These are phyloP conservation scores for Wickerhamomyces chambardii DNA, from an alignment of 805 yeast genomes.

Conservation along the genomic window DNA sequence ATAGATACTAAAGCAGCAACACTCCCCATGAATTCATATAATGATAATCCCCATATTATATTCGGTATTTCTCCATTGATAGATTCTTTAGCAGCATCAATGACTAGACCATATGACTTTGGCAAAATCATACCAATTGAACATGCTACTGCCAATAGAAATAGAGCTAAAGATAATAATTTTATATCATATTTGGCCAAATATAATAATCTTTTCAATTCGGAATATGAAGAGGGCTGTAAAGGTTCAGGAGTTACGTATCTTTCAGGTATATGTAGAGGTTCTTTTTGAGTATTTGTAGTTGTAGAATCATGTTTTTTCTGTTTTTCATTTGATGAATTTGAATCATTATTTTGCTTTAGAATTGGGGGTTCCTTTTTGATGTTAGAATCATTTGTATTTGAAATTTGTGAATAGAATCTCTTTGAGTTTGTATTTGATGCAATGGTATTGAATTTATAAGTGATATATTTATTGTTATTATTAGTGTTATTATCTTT, in stretches of 20 bases:
- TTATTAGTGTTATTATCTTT: no score
- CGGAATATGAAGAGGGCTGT: slow-evolving; percentile 5
- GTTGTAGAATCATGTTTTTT: no score
- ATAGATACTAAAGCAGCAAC: slow-evolving; percentile 32
- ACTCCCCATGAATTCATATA: slow-evolving; percentile 50
- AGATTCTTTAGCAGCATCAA: slow-evolving; percentile 36
- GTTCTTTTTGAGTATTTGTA: neutral
- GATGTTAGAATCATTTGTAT: no score
- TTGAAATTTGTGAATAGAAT: no score
- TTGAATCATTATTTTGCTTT: no score
- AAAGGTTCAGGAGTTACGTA: neutral
- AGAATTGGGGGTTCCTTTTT: no score
- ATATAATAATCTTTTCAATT: slow-evolving; percentile 28
- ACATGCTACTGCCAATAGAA: slow-evolving; percentile 37
- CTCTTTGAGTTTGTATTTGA: no score
- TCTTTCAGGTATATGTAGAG: neutral
- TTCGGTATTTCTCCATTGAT: slow-evolving; percentile 21
- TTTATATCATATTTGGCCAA: slow-evolving; percentile 37
- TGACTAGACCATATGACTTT: slow-evolving; percentile 43
- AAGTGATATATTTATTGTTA: no score
- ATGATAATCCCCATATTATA: slow-evolving; percentile 42
- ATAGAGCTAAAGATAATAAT: slow-evolving; percentile 31
- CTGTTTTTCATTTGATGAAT: no score
- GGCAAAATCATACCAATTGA: slow-evolving; percentile 44
- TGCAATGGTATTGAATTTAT: no score